Conservation (phyloP, 345 rosid species). For the Lumnitzera racemosa region DNA sequence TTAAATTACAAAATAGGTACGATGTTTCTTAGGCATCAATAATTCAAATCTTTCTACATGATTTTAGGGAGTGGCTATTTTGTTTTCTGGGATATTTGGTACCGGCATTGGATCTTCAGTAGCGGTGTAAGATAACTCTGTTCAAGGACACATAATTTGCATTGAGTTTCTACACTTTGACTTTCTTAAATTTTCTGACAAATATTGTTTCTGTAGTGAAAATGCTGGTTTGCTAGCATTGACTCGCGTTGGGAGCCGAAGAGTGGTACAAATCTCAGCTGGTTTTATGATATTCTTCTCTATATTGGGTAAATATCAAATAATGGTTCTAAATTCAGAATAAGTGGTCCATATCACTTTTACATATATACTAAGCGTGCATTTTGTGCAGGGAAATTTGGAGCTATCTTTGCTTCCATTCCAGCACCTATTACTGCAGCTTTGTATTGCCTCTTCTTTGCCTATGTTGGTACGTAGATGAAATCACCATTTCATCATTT, state of each 20-base stretch:
- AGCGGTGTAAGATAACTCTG: constrained; percentile 55
- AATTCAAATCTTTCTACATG: constrained; percentile 3
- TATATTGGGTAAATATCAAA: constrained; percentile 45
- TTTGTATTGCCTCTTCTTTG: constrained; percentile 64
- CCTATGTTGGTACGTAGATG: constrained; percentile 62
- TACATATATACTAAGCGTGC: background rate
- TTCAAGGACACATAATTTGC: background rate
- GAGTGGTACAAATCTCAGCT: constrained; percentile 91
- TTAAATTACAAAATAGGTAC: background rate
- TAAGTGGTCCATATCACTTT: background rate
- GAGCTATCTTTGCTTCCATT: constrained; percentile 84
- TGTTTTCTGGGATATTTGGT: constrained; percentile 88
- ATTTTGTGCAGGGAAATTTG: constrained; percentile 60
- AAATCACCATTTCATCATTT: too few relatives aligned
- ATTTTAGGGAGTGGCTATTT: constrained; percentile 81
- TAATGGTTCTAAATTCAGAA: background rate
- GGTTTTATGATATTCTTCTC: constrained; percentile 97
- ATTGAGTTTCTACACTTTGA: background rate
- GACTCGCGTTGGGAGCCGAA: constrained; percentile 83
- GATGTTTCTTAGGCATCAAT: background rate
- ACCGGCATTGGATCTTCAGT: constrained; percentile 88
- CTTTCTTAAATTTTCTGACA: background rate
- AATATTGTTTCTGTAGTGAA: constrained; percentile 39
- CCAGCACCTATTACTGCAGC: constrained; percentile 78
- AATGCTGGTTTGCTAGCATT: constrained; percentile 87